Conservation (phyloP, 2,329 filamentous ascomycete genomes). For the Pestalotiopsis sp. region DNA sequence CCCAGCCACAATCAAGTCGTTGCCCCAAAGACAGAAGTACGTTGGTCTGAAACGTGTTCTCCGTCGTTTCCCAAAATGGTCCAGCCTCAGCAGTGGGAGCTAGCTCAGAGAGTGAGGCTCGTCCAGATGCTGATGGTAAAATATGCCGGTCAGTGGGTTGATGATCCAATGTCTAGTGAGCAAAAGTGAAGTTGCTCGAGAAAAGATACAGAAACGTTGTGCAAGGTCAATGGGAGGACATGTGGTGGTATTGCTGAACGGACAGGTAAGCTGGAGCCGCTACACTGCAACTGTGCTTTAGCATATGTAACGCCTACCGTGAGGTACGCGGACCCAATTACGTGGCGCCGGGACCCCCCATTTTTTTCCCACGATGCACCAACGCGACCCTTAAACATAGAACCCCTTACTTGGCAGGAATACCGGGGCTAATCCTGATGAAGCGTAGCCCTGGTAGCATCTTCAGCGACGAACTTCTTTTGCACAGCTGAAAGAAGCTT, state of each 20-base stretch:
- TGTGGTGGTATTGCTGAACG: background rate
- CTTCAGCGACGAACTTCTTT: background rate
- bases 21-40: background rate
- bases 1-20: background rate
- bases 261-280: background rate
- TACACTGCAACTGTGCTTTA: no score
- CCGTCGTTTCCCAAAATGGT: background rate
- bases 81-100: background rate
- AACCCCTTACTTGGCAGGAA: background rate
- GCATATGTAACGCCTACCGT: no score
- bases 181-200: background rate
- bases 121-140: background rate
- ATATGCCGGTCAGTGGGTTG: background rate
- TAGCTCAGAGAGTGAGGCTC: background rate
- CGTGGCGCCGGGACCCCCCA: background rate
- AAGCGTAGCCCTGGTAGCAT: background rate
- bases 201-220: background rate
- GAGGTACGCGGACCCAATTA: background rate
- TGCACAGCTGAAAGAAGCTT: background rate
- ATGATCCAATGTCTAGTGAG: background rate
- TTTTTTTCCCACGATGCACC: background rate
- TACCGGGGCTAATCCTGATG: background rate
- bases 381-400: background rate
- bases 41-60: conserved; percentile 11
- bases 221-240: background rate